Percentiles rank a stretch among this genome's conserved stretches.
These are phyloP conservation scores for Clausena lansium DNA, from an alignment of 345 rosid species.

Conservation along the genomic window DNA sequence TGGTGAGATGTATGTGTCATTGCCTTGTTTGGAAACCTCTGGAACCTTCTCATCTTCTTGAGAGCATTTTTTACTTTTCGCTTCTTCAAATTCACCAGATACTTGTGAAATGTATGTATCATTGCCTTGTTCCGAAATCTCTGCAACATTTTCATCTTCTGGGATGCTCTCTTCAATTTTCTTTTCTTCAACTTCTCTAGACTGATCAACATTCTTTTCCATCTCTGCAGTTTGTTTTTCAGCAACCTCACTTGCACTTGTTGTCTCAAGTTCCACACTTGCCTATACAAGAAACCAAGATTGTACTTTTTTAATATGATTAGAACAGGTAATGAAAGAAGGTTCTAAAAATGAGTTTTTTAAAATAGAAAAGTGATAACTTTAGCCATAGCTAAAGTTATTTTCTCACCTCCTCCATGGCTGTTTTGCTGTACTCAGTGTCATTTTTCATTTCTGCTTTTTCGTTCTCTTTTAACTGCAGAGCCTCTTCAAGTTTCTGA, in stretches of 20 bases:
- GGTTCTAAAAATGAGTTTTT: neutral
- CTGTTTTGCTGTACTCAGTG: neutral
- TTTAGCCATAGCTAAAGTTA: neutral
- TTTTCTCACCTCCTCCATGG: constrained; percentile 23
- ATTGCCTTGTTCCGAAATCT: constrained; percentile 15
- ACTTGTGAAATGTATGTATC: constrained; percentile 5
- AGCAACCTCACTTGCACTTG: constrained; percentile 15
- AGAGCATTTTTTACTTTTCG: neutral
- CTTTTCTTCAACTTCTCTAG: constrained; percentile 1
- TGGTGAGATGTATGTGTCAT: constrained; percentile 6
- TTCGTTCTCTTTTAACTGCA: constrained; percentile 7
- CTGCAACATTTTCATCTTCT: neutral
- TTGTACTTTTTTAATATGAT: constrained; percentile 2
- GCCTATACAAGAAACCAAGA: constrained; percentile 24
- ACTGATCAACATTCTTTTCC: constrained; percentile 2
- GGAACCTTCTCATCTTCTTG: neutral
- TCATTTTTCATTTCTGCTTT: constrained; percentile 13
- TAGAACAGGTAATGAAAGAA: constrained; percentile 1
- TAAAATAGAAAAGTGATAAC: neutral
- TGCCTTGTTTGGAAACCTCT: constrained; percentile 16
- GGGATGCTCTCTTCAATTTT: neutral
- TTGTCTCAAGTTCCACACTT: constrained; percentile 22
- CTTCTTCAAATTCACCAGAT: neutral
- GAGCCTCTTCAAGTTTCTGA: constrained; percentile 8
- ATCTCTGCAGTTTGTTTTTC: constrained; percentile 9